phyloP scores from a whole-genome alignment of 495 filamentous ascomycete species.

The Aspergillus nidulans region DNA sequence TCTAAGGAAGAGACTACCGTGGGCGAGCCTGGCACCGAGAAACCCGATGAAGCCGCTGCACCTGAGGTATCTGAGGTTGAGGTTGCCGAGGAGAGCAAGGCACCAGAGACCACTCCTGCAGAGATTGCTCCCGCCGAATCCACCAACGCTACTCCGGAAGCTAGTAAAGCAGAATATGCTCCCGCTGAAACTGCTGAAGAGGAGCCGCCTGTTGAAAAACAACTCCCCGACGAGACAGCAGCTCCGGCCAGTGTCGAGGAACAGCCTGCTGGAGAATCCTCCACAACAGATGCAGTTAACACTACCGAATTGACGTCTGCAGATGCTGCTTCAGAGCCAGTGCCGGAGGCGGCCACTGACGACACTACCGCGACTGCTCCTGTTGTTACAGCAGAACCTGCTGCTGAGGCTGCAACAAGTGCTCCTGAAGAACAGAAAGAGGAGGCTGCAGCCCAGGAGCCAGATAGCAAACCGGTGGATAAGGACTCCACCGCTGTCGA shows the following conservation, averaged over 20 bases:
- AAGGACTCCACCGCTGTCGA: conserved; percentile 2
- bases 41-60: conserved; percentile 1
- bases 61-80: conserved; percentile 4
- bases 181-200: conserved; percentile 6
- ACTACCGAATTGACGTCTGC: neutral
- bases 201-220: conserved; percentile 1
- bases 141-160: conserved; percentile 6
- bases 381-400: neutral
- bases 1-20: neutral
- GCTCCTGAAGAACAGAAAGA: neutral
- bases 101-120: neutral
- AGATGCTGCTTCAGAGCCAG: neutral
- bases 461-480: neutral
- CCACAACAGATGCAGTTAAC: conserved; percentile 12
- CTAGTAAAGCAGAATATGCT: neutral
- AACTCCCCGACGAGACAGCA: conserved; percentile 1
- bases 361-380: conserved; percentile 4
- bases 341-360: neutral
- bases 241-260: conserved; percentile 9
- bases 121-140: neutral
- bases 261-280: conserved; percentile 11
- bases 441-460: conserved; percentile 11
- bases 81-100: neutral
- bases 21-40: neutral
- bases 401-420: neutral